Evolutionary conservation across 1,284 basidiomycete species (phyloP).

Genomic region (Kalmanozyma brasiliensis): DNA sequence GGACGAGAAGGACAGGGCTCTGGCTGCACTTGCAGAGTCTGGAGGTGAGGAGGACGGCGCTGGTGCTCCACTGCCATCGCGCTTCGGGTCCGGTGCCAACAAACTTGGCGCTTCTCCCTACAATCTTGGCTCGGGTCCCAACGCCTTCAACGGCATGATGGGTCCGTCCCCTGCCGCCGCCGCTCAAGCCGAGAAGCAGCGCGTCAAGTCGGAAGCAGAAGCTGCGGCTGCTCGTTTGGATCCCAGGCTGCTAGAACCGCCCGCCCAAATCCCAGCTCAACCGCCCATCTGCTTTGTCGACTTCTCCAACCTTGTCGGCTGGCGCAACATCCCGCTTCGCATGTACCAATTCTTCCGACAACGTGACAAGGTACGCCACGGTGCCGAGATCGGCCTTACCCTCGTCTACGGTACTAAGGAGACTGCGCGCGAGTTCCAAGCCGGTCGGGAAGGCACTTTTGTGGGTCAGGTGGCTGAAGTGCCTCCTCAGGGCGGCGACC

Average conservation of each 20-base stretch:
- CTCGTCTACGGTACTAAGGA: conserved; percentile 74
- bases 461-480: conserved; percentile 32
- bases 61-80: conserved; percentile 43
- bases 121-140: conserved; percentile 29
- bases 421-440: conserved; percentile 74
- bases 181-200: conserved; percentile 44
- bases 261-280: conserved; percentile 76
- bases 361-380: conserved; percentile 79
- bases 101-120: conserved; percentile 30
- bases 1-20: conserved; percentile 43
- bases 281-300: conserved; percentile 87
- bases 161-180: conserved; percentile 31
- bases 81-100: conserved; percentile 16
- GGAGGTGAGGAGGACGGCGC: conserved; percentile 47
- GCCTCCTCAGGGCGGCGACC: conserved; percentile 71
- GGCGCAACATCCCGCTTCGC: conserved; percentile 87
- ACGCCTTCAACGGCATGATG: conserved; percentile 39
- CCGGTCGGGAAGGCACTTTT: conserved; percentile 27
- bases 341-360: conserved; percentile 92
- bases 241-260: conserved; percentile 70
- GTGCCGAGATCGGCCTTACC: conserved; percentile 82
- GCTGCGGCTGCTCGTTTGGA: conserved; percentile 54
- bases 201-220: conserved; percentile 29
- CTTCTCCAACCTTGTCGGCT: conserved; percentile 86
- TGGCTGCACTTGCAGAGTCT: conserved; percentile 28